These are phyloP conservation scores for Pistacia vera DNA, from an alignment of 345 rosid genomes.

Conservation along the genomic window DNA sequence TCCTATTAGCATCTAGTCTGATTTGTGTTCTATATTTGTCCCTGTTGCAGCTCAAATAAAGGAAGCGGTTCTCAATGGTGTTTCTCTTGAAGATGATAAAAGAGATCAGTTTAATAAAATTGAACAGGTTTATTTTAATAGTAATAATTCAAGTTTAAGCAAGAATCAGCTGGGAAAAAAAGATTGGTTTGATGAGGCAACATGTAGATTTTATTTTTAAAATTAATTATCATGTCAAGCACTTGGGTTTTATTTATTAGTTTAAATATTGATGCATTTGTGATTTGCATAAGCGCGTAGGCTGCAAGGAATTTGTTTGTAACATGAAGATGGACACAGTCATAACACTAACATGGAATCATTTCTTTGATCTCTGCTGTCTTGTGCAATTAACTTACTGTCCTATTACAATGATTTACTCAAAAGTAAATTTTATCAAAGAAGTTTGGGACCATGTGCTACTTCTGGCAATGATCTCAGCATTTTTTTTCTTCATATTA, in stretches of 20 bases:
- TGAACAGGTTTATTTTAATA: constrained; percentile 64
- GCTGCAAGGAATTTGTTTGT: background rate
- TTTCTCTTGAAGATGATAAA: constrained; percentile 85
- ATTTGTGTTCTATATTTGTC: constrained; percentile 22
- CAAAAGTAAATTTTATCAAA: background rate
- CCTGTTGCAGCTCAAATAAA: constrained; percentile 59
- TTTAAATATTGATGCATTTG: background rate
- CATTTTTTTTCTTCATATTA: background rate
- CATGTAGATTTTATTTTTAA: no score
- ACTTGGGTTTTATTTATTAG: background rate
- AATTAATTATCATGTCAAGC: background rate
- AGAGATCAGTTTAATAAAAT: constrained; percentile 83
- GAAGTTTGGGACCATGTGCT: background rate
- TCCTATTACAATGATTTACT: background rate
- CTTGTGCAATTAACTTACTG: background rate
- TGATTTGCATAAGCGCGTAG: background rate
- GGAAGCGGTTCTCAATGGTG: constrained; percentile 91
- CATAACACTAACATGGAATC: background rate
- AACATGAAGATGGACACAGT: background rate
- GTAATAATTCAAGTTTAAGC: constrained; percentile 8
- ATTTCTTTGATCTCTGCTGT: background rate
- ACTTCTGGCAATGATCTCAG: background rate
- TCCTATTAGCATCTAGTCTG: constrained; percentile 12
- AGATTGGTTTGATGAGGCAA: no score
- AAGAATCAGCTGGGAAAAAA: background rate